Conservation (phyloP, 805 yeast genomes). For the Torulaspora gathmanii region DNA sequence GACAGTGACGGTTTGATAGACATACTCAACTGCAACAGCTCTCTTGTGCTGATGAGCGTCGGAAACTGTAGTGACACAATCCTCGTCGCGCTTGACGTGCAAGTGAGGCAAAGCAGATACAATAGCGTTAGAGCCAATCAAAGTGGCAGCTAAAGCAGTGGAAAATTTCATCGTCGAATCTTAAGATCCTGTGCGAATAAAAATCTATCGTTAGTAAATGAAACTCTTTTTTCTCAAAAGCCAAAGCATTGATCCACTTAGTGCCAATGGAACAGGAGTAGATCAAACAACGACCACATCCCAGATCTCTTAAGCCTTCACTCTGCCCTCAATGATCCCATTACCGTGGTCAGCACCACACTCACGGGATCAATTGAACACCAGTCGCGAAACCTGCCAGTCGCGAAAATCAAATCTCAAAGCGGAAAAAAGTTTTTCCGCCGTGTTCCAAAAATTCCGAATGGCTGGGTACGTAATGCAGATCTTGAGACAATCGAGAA, state of each 20-base stretch:
- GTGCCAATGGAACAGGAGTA: not conserved
- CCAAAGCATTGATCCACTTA: no score
- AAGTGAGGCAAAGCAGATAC: slow-evolving; percentile 31
- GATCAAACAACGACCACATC: not conserved
- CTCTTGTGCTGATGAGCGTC: slow-evolving; percentile 48
- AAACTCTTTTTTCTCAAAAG: no score
- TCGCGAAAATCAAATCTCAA: slow-evolving; percentile 5
- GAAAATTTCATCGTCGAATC: slow-evolving; percentile 34
- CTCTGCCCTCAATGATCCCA: not conserved
- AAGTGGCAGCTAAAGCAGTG: slow-evolving; percentile 32
- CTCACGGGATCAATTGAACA: not conserved
- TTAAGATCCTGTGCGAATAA: not conserved
- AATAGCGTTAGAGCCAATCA: slow-evolving; percentile 30
- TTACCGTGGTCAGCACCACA: not conserved
- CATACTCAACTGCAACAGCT: slow-evolving; percentile 49
- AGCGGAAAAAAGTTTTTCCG: slow-evolving; percentile 8
- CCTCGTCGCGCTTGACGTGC: slow-evolving; percentile 24
- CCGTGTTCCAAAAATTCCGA: not conserved
- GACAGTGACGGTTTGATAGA: slow-evolving; percentile 52
- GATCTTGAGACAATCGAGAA: not conserved
- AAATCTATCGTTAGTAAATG: slow-evolving; percentile 1
- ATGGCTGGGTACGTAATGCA: slow-evolving; percentile 2
- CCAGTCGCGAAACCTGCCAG: slow-evolving; percentile 1
- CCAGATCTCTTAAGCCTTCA: not conserved
- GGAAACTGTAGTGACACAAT: slow-evolving; percentile 32